Percentiles rank a stretch among this genome's conserved stretches.
Conservation (phyloP, 495 filamentous ascomycete genomes). For the Lichenothelia convexa region DNA sequence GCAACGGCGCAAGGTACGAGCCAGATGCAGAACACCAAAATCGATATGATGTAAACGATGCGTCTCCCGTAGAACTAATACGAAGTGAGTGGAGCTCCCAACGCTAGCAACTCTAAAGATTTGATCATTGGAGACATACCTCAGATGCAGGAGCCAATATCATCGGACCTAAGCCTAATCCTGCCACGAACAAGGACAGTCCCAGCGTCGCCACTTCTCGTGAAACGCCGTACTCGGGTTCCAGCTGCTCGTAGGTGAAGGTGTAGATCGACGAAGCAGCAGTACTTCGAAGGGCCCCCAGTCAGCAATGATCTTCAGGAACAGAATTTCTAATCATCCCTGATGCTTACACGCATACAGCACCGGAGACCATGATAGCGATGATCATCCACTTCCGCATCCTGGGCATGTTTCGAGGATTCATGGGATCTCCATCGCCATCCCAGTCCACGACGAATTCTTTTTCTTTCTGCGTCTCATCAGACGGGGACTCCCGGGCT, state of each 20-base stretch:
- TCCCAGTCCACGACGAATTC: slow-evolving; percentile 52
- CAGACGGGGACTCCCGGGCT: slow-evolving; percentile 1
- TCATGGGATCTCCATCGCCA: slow-evolving; percentile 50
- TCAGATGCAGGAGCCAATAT: slow-evolving; percentile 48
- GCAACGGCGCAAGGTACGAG: slow-evolving; percentile 79
- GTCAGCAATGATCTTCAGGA: slow-evolving; percentile 2
- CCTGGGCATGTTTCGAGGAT: slow-evolving; percentile 46
- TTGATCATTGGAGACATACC: slow-evolving; percentile 16
- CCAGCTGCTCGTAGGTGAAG: slow-evolving; percentile 66
- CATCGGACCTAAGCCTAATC: slow-evolving; percentile 48
- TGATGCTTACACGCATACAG: slow-evolving; percentile 63
- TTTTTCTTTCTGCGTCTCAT: slow-evolving; percentile 4
- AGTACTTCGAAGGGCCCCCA: slow-evolving; percentile 33
- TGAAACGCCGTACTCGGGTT: slow-evolving; percentile 50
- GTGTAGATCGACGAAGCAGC: slow-evolving; percentile 83
- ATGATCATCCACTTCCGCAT: slow-evolving; percentile 62
- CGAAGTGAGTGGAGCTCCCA: too few relatives aligned
- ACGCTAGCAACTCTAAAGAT: background rate
- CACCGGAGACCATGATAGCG: slow-evolving; percentile 47
- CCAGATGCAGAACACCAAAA: slow-evolving; percentile 65
- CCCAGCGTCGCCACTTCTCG: slow-evolving; percentile 61
- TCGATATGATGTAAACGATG: slow-evolving; percentile 66
- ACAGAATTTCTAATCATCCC: background rate
- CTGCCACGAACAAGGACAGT: slow-evolving; percentile 33
- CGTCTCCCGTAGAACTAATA: slow-evolving; percentile 70